phyloP scores from a whole-genome alignment of 192 early-diverging fungal genomes.

The Entophlyctis helioformis region DNA sequence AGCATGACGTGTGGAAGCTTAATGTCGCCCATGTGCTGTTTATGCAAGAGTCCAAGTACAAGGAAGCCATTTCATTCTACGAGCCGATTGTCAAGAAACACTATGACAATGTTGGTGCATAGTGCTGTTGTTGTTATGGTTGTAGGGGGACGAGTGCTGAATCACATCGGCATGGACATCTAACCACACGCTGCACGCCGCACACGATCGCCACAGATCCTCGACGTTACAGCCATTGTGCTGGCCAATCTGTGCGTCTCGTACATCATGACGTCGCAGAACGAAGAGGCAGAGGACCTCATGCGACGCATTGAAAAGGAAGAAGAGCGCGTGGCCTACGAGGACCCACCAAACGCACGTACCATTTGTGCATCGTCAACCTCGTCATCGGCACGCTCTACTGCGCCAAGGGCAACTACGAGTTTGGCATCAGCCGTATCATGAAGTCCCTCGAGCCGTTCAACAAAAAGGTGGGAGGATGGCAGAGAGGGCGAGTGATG shows the following conservation, averaged over 20 bases:
- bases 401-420: slow-evolving; percentile 55
- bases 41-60: slow-evolving; percentile 58
- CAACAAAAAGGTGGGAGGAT: slow-evolving; percentile 50
- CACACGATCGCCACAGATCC: slow-evolving; percentile 34
- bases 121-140: too few species aligned
- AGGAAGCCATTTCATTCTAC: slow-evolving; percentile 56
- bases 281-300: slow-evolving; percentile 55
- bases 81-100: slow-evolving; percentile 53
- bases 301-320: slow-evolving; percentile 58
- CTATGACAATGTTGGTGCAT: slow-evolving; percentile 39
- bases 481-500: too few species aligned
- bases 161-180: too few species aligned
- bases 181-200: too few species aligned
- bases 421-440: slow-evolving; percentile 53
- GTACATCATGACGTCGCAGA: slow-evolving; percentile 57
- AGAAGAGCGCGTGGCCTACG: slow-evolving; percentile 45
- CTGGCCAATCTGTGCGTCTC: slow-evolving; percentile 52
- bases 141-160: too few species aligned
- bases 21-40: slow-evolving; percentile 57
- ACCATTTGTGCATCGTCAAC: slow-evolving; percentile 55
- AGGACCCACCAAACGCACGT: slow-evolving; percentile 43
- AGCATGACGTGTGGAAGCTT: slow-evolving; percentile 54
- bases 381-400: slow-evolving; percentile 57
- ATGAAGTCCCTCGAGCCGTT: slow-evolving; percentile 57
- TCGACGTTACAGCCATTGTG: slow-evolving; percentile 48